Base-by-base conservation (phyloP, 768 basidiomycete genomes). In the Trametopsis cervina region DNA sequence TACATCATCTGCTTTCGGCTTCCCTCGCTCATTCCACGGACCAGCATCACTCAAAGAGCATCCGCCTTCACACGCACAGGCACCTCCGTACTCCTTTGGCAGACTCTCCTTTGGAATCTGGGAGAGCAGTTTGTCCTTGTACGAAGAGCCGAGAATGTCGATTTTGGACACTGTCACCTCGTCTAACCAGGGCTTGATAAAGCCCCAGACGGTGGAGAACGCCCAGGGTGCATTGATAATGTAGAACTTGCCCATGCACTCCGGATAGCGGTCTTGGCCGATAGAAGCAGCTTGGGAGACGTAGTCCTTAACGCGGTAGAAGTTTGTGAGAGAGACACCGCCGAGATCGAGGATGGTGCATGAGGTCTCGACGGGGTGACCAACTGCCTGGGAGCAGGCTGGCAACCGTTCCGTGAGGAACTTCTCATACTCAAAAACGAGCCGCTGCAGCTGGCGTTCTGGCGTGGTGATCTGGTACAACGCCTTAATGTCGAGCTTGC, bases 191-290 rank as follows among this genome's bases (percentile, higher is more conserved):
- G 81, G 82, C 71, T 90, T 95, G 72, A 98, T 79, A 54, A 93
- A 63, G 17, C 70, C 62, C 94, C 94, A 99, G 18, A 95, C 86
- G 33, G 85, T 77, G 43, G 79, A 77, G 72, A 99, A 99, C 44
- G 81, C 76, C 83, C 86, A 97, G 0, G 95, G 95, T 0, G 91
- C 89, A 61, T 98, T 97, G 77, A 96, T 88, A 76, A 98, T 93
- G 75, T 89, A 99, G 73, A 99, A 97, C 63, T 89, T 90, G 71
- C 95, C 95, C 95, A 97, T 91, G 55, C 76, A 81, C 66, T 95
- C 90, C 1, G 92, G 89, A 66, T 93, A 98, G 55, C 86, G 75
- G 70, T 96, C 79, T 66, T 96, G 93, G 10, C 90, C 89, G 65
- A 99, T 84, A 22, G 64, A 61, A 0, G 85, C 70, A 0, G 92